Conservation (phyloP, 1,139 yeast species). For the Candida tropicalis region DNA sequence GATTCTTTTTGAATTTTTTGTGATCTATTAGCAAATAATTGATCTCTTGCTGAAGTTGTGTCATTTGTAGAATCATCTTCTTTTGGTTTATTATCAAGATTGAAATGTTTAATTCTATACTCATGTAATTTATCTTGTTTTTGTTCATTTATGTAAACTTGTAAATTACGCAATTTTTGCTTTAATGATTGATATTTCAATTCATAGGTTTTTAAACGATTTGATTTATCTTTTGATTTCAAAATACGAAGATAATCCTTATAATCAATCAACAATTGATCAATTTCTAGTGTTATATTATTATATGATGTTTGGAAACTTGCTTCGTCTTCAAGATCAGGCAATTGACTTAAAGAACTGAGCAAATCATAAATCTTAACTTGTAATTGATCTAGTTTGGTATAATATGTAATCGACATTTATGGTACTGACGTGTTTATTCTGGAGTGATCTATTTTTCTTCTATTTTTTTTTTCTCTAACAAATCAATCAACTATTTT, state of each 20-base stretch:
- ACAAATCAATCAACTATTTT: not conserved
- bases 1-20: slow-evolving; percentile 16
- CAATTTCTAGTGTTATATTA: slow-evolving; percentile 5
- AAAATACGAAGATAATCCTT: slow-evolving; percentile 26
- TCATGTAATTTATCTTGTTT: slow-evolving; percentile 32
- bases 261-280: slow-evolving; percentile 18
- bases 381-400: slow-evolving; percentile 21
- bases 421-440: not conserved
- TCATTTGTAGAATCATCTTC: slow-evolving; percentile 1
- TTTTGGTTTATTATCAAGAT: slow-evolving; percentile 7
- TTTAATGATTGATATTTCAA: slow-evolving; percentile 27
- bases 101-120: slow-evolving; percentile 28
- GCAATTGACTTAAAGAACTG: slow-evolving; percentile 11
- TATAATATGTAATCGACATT: slow-evolving; percentile 9
- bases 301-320: slow-evolving; percentile 1
- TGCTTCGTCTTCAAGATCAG: slow-evolving; percentile 8
- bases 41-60: slow-evolving; percentile 10
- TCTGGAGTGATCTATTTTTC: not conserved
- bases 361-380: slow-evolving; percentile 16
- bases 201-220: slow-evolving; percentile 21
- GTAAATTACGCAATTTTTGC: slow-evolving; percentile 27
- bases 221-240: slow-evolving; percentile 14
- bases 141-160: slow-evolving; percentile 25
- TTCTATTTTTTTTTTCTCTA: not conserved
- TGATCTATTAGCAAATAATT: slow-evolving; percentile 26